Conservation (phyloP, 1,284 basidiomycete species). For the Trametes polyzona region DNA sequence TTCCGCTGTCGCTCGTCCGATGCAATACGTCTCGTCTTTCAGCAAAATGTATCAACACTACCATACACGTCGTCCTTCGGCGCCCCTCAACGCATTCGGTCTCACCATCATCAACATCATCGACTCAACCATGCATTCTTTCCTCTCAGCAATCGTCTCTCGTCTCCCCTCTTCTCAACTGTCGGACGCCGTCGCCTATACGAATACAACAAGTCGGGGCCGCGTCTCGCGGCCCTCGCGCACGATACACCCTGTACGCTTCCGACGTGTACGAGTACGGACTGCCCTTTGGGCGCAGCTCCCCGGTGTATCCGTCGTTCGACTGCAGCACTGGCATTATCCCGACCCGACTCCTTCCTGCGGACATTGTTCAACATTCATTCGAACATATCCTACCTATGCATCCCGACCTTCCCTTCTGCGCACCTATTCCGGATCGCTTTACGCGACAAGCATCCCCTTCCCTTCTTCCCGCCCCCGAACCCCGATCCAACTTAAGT, state of each 20-base stretch:
- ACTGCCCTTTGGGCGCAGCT: conserved; percentile 42
- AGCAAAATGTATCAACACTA: conserved; percentile 79
- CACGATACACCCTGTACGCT: conserved; percentile 30
- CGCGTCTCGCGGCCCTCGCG: conserved; percentile 26
- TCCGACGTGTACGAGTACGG: conserved; percentile 44
- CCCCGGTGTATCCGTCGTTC: conserved; percentile 36
- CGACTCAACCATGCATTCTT: conserved; percentile 71
- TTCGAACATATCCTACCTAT: conserved; percentile 50
- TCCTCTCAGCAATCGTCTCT: conserved; percentile 47
- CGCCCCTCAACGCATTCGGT: conserved; percentile 59
- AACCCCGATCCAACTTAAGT: conserved; percentile 30
- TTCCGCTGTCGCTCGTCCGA: conserved; percentile 31
- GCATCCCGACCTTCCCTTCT: conserved; percentile 45
- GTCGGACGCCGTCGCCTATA: conserved; percentile 30
- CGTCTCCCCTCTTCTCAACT: conserved; percentile 46
- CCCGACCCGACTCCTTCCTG: conserved; percentile 11
- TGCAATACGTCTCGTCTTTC: conserved; percentile 34
- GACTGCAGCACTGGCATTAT: conserved; percentile 19
- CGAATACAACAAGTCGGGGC: conserved; percentile 29
- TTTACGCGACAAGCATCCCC: conserved; percentile 49
- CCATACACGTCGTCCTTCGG: conserved; percentile 62
- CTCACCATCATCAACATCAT: conserved; percentile 59
- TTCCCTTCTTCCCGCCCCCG: conserved; percentile 30
- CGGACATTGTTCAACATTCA: conserved; percentile 44
- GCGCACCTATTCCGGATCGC: conserved; percentile 46